phyloP scores from a whole-genome alignment of 2,329 filamentous ascomycete genomes.

The Zalaria obscura region DNA sequence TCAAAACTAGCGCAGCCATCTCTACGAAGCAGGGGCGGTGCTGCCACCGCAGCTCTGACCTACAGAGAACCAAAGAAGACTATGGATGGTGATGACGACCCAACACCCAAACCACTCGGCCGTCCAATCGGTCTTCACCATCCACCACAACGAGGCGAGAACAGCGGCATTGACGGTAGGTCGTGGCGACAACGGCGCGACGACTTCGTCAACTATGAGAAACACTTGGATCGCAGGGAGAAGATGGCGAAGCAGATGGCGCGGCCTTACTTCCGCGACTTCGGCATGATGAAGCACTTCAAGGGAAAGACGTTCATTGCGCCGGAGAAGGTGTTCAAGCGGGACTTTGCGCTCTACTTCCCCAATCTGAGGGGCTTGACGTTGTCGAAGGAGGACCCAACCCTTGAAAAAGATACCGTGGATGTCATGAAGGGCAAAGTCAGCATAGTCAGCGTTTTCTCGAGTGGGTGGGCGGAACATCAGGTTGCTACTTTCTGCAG shows the following conservation, averaged over 20 bases:
- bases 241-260: constrained; percentile 63
- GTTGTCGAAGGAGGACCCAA: constrained; percentile 52
- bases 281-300: constrained; percentile 67
- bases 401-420: constrained; percentile 61
- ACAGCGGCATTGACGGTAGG: constrained; percentile 61
- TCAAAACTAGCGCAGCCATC: constrained; percentile 8
- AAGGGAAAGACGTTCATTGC: constrained; percentile 87
- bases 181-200: constrained; percentile 53
- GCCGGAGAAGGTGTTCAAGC: constrained; percentile 70
- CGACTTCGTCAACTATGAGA: constrained; percentile 75
- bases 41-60: neutral
- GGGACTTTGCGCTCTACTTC: constrained; percentile 75
- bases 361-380: constrained; percentile 80
- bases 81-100: constrained; percentile 20
- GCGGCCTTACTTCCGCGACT: constrained; percentile 92
- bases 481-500: constrained; percentile 64
- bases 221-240: constrained; percentile 62
- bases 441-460: constrained; percentile 69
- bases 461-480: constrained; percentile 69
- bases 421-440: constrained; percentile 57
- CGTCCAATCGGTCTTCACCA: constrained; percentile 71
- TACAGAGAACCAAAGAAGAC: neutral
- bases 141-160: constrained; percentile 65
- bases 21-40: constrained; percentile 10
- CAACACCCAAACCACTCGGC: constrained; percentile 38